These are phyloP conservation scores for Esteya vermicola DNA, from an alignment of 2,329 filamentous ascomycete genomes.

Conservation along the genomic window DNA sequence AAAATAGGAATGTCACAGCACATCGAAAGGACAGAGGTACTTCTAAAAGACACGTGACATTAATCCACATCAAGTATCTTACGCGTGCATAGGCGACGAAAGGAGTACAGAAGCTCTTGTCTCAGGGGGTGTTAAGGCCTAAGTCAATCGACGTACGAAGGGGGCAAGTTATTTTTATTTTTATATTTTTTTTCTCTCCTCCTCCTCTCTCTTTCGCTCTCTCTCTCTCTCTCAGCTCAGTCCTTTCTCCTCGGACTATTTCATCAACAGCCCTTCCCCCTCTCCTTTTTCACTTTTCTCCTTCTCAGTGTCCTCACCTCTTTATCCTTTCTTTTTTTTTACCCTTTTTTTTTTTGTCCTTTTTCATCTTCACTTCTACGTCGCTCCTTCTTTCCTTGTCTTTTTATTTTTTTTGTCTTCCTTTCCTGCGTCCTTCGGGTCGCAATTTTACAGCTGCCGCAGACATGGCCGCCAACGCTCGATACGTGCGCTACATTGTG, in stretches of 20 bases:
- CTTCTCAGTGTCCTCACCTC: neutral
- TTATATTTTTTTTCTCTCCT: neutral
- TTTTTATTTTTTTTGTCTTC: neutral
- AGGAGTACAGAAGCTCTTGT: no score
- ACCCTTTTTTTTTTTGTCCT: neutral
- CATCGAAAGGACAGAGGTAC: no score
- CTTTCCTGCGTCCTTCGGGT: slow-evolving; percentile 1
- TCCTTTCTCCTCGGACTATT: neutral
- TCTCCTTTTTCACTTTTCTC: no score
- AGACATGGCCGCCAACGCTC: slow-evolving; percentile 49
- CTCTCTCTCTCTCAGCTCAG: neutral
- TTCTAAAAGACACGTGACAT: neutral
- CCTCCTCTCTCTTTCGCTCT: neutral
- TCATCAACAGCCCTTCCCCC: no score
- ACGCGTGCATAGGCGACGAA: neutral
- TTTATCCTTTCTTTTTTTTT: neutral
- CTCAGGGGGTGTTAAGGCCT: neutral
- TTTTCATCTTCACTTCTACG: neutral
- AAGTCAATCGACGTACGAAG: neutral
- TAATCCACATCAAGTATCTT: neutral
- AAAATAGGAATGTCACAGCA: no score
- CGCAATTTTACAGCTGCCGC: slow-evolving; percentile 3
- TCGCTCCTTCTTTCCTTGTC: no score
- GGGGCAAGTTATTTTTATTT: neutral
- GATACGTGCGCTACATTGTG: slow-evolving; percentile 65